phyloP scores from a whole-genome alignment of 2,329 filamentous ascomycete species.

The Juglanconis oblonga region DNA sequence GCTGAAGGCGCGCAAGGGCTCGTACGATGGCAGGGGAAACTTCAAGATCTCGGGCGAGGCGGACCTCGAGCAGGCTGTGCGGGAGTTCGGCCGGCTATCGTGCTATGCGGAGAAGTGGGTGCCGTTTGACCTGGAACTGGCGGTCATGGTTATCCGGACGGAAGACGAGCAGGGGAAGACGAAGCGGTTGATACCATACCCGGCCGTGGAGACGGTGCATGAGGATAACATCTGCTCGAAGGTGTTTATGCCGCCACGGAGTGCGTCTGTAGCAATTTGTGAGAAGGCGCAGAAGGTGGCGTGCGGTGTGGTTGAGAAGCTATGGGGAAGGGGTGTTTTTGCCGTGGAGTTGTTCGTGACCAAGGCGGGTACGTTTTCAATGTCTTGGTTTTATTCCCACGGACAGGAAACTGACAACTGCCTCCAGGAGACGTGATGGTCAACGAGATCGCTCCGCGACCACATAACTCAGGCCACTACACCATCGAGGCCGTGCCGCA shows the following conservation, averaged over 20 bases:
- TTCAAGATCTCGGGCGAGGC: constrained; percentile 44
- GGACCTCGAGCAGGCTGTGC: constrained; percentile 60
- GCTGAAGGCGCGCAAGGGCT: constrained; percentile 86
- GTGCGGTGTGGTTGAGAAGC: constrained; percentile 71
- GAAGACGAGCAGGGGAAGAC: constrained; percentile 59
- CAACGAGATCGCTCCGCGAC: constrained; percentile 81
- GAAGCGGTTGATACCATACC: constrained; percentile 65
- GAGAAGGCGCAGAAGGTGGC: constrained; percentile 73
- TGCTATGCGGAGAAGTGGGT: constrained; percentile 91
- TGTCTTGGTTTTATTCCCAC: constrained; percentile 10
- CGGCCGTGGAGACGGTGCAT: constrained; percentile 90
- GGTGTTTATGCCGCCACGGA: constrained; percentile 79
- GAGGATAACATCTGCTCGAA: constrained; percentile 95
- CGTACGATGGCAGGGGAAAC: constrained; percentile 84
- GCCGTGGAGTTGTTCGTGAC: constrained; percentile 95
- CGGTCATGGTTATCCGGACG: constrained; percentile 92
- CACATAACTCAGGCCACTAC: constrained; percentile 91
- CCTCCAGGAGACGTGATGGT: constrained; percentile 61
- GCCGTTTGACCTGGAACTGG: constrained; percentile 80
- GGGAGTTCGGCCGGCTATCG: constrained; percentile 65
- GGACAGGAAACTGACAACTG: constrained; percentile 1
- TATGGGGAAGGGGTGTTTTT: constrained; percentile 89
- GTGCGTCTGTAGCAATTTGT: constrained; percentile 59
- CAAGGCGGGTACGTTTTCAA: constrained; percentile 51
- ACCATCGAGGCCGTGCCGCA: constrained; percentile 88